Conservation (phyloP, 2,329 filamentous ascomycete genomes). For the Peltaster fructicola region DNA sequence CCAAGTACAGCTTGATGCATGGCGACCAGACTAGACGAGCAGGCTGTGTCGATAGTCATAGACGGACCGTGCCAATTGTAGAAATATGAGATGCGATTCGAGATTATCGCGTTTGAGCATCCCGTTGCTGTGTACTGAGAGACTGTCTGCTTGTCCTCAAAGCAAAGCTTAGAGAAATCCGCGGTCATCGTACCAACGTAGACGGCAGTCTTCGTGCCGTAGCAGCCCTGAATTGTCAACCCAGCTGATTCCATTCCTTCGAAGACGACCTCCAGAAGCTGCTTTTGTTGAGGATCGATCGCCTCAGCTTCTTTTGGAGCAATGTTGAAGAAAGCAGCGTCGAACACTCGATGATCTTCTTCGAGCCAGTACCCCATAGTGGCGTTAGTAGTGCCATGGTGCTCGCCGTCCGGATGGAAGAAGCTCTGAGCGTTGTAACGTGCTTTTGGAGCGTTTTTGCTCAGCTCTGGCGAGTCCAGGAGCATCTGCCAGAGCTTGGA, state of each 20-base stretch:
- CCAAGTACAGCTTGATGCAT: slow-evolving; percentile 6
- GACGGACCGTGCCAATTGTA: slow-evolving; percentile 7
- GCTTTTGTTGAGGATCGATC: slow-evolving; percentile 15
- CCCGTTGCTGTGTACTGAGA: slow-evolving; percentile 11
- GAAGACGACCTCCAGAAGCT: slow-evolving; percentile 11
- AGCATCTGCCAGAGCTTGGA: slow-evolving; percentile 11
- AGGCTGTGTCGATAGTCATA: slow-evolving; percentile 8
- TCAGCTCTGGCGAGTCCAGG: slow-evolving; percentile 5
- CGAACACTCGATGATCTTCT: slow-evolving; percentile 10
- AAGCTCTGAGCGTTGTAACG: slow-evolving; percentile 10
- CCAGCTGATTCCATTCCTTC: slow-evolving; percentile 8
- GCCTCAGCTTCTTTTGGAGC: slow-evolving; percentile 8
- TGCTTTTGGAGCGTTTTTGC: slow-evolving; percentile 7
- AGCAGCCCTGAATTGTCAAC: slow-evolving; percentile 2
- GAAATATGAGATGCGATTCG: slow-evolving; percentile 8
- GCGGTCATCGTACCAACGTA: slow-evolving; percentile 11
- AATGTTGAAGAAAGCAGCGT: slow-evolving; percentile 12
- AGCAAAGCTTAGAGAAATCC: slow-evolving; percentile 9
- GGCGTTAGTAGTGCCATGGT: not conserved
- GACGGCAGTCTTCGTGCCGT: slow-evolving; percentile 7
- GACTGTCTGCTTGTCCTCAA: slow-evolving; percentile 8
- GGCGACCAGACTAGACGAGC: slow-evolving; percentile 4
- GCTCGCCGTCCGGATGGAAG: slow-evolving; percentile 9
- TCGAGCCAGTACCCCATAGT: slow-evolving; percentile 13
- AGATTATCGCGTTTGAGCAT: slow-evolving; percentile 3